Conservation (phyloP, 2,329 filamentous ascomycete species). For the Sporothrix pseudoabietina region DNA sequence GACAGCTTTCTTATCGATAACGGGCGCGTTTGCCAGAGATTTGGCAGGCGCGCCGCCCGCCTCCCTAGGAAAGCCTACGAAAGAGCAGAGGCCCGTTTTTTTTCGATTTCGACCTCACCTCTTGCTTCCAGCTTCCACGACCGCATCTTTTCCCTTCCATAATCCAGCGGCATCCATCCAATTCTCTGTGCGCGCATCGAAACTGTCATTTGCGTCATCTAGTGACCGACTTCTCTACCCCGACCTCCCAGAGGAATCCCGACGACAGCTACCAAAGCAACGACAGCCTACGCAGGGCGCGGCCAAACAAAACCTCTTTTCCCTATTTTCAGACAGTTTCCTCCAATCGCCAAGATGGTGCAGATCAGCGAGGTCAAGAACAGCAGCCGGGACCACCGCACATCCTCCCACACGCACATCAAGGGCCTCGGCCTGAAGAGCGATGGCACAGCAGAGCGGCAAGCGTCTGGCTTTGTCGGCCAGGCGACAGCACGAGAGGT, state of each 20-base stretch:
- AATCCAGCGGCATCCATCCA: conserved; percentile 13
- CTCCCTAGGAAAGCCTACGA: conserved; percentile 15
- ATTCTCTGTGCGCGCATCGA: neutral
- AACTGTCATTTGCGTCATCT: neutral
- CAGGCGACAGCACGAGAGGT: conserved; percentile 88
- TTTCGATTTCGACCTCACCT: conserved; percentile 17
- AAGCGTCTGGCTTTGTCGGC: conserved; percentile 83
- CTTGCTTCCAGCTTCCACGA: neutral
- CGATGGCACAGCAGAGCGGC: conserved; percentile 82
- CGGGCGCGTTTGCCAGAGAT: conserved; percentile 30
- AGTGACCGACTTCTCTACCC: neutral
- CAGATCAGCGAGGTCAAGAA: conserved; percentile 94
- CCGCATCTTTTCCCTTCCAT: neutral
- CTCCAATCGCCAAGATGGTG: conserved; percentile 64
- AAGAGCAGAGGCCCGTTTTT: conserved; percentile 12
- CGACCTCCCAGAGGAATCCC: neutral
- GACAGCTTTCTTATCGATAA: conserved; percentile 32
- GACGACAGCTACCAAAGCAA: neutral
- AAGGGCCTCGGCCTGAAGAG: conserved; percentile 84
- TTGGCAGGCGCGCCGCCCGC: conserved; percentile 32
- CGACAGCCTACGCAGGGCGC: neutral
- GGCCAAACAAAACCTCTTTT: neutral
- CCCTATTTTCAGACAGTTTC: neutral
- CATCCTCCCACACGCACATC: conserved; percentile 96
- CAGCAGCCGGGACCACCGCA: conserved; percentile 92